Evolutionary conservation across 441 rosid species (phyloP).

Genomic region (Metrosideros polymorpha): DNA sequence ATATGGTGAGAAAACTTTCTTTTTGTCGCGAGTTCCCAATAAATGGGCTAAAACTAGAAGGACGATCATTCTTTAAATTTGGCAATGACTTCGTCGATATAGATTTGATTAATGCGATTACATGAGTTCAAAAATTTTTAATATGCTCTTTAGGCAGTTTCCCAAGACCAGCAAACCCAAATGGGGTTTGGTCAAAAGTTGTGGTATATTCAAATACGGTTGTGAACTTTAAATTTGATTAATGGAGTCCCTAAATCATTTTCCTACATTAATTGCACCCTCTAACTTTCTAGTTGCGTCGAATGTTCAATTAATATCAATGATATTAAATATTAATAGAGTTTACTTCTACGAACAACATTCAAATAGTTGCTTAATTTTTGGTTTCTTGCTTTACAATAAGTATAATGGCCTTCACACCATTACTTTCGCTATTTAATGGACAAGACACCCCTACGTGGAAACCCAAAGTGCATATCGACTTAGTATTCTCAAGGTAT

Average conservation of each 20-base stretch:
- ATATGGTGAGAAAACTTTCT: not conserved
- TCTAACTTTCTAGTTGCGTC: not conserved
- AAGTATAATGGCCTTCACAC: not conserved
- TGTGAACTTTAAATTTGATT: not conserved
- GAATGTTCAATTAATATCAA: not conserved
- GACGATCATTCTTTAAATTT: not conserved
- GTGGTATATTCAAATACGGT: accelerated
- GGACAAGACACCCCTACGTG: not conserved
- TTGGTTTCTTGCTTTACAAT: no score
- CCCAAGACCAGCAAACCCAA: not conserved
- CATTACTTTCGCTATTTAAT: not conserved
- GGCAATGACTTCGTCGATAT: not conserved
- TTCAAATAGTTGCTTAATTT: not conserved
- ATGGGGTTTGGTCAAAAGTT: not conserved
- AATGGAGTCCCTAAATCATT: not conserved
- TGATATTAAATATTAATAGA: not conserved
- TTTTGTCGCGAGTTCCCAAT: accelerated
- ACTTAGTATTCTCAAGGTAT: not conserved
- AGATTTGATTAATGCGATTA: not conserved
- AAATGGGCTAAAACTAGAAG: not conserved
- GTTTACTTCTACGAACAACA: not conserved
- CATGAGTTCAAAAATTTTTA: not conserved
- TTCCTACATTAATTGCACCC: not conserved
- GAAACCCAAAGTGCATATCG: not conserved
- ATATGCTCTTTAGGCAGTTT: not conserved